phyloP scores from a whole-genome alignment of 305 asterid species.

The Solanum hybrid region DNA sequence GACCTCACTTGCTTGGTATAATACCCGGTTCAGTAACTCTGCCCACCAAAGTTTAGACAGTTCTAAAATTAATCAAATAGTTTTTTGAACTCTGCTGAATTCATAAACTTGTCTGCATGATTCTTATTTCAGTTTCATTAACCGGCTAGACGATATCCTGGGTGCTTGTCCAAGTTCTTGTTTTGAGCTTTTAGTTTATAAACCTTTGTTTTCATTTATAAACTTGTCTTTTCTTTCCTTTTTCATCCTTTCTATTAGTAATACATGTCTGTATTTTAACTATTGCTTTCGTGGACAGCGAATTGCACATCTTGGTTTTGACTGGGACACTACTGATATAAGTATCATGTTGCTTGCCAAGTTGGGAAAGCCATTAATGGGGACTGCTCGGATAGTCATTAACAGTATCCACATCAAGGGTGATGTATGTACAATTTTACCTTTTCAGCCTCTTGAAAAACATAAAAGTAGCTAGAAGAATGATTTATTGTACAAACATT shows the following conservation, averaged over 20 bases:
- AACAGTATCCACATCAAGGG: constrained; percentile 96
- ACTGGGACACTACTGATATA: constrained; percentile 84
- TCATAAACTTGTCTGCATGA: not conserved
- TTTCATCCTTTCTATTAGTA: not conserved
- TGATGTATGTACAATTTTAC: constrained; percentile 48
- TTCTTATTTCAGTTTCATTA: not conserved
- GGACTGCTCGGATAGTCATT: constrained; percentile 88
- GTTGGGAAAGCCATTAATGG: constrained; percentile 80
- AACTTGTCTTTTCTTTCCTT: not conserved
- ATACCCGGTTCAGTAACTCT: not conserved
- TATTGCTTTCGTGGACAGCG: constrained; percentile 38
- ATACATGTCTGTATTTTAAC: constrained; percentile 2
- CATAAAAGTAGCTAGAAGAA: not conserved
- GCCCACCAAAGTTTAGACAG: not conserved
- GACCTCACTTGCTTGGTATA: not conserved
- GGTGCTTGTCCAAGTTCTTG: not conserved
- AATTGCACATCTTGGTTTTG: constrained; percentile 70
- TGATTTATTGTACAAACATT: not conserved
- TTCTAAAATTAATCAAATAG: not conserved
- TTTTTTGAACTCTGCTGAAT: not conserved
- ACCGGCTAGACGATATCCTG: not conserved
- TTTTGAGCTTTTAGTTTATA: not conserved
- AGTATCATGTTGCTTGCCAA: constrained; percentile 78
- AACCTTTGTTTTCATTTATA: not conserved
- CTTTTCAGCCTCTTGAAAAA: not conserved